These are phyloP conservation scores for Lactifluus pinguis DNA, from an alignment of 768 basidiomycete species.

Conservation along the genomic window DNA sequence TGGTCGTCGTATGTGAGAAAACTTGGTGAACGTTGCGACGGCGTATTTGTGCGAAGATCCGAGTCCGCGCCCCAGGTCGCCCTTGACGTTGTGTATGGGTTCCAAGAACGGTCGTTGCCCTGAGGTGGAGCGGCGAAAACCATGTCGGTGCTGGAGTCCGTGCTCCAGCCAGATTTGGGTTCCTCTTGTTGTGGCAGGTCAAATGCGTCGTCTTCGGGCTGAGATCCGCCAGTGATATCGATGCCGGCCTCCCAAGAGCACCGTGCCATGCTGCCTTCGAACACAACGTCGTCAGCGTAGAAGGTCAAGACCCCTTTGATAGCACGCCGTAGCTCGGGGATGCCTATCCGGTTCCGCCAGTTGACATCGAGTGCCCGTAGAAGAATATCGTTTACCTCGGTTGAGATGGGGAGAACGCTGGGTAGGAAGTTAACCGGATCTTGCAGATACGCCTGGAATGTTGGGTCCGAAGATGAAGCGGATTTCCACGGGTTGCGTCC, in stretches of 20 bases:
- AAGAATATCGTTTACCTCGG: constrained; percentile 29
- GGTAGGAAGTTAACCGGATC: constrained; percentile 76
- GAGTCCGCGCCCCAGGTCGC: constrained; percentile 19
- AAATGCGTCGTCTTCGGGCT: constrained; percentile 21
- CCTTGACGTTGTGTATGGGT: constrained; percentile 10
- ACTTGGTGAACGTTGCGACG: constrained; percentile 13
- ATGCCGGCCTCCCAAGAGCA: constrained; percentile 72
- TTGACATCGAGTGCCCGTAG: constrained; percentile 28
- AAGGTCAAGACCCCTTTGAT: constrained; percentile 52
- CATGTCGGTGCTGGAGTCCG: constrained; percentile 28
- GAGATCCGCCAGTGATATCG: constrained; percentile 46
- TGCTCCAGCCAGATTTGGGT: constrained; percentile 52
- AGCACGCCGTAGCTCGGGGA: constrained; percentile 43
- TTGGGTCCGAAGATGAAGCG: constrained; percentile 72
- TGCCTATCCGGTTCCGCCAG: constrained; percentile 29
- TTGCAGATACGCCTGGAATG: constrained; percentile 80
- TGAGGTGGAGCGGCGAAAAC: constrained; percentile 13
- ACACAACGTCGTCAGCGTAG: constrained; percentile 66
- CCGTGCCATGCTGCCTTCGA: constrained; percentile 73
- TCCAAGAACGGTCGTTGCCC: constrained; percentile 13
- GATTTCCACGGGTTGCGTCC: constrained; percentile 96
- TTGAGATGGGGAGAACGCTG: constrained; percentile 32
- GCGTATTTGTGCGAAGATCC: constrained; percentile 4
- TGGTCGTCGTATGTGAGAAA: constrained; percentile 17
- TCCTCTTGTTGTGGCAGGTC: constrained; percentile 46